Conservation (phyloP, 2,329 filamentous ascomycete species). For the Aspergillus luchuensis region DNA sequence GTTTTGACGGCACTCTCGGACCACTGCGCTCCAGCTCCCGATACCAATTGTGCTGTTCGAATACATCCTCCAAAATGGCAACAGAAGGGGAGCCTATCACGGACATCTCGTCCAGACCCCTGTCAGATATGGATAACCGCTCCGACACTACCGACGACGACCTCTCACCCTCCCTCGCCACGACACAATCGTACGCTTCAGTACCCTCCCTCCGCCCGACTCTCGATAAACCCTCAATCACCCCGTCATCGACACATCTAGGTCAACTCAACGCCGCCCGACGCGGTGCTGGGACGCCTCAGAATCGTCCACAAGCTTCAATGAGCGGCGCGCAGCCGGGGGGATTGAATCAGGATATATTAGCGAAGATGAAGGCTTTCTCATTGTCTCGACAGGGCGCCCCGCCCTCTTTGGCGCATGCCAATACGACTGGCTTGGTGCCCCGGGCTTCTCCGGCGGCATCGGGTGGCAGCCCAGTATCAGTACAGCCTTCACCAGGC, state of each 20-base stretch:
- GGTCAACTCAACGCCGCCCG: slow-evolving; percentile 73
- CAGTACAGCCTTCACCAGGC: slow-evolving; percentile 20
- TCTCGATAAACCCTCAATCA: slow-evolving; percentile 57
- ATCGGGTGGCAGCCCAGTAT: slow-evolving; percentile 11
- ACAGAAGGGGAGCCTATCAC: slow-evolving; percentile 25
- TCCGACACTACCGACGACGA: slow-evolving; percentile 26
- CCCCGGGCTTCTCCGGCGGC: slow-evolving; percentile 20
- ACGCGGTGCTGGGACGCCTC: slow-evolving; percentile 40
- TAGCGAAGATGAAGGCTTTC: slow-evolving; percentile 70
- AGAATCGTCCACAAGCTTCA: slow-evolving; percentile 31
- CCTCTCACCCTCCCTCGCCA: slow-evolving; percentile 30
- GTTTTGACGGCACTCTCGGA: slow-evolving; percentile 14
- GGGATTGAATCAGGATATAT: slow-evolving; percentile 63
- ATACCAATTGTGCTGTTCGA: slow-evolving; percentile 1
- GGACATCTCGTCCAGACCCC: slow-evolving; percentile 24
- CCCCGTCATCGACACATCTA: slow-evolving; percentile 78
- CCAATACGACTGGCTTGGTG: slow-evolving; percentile 38
- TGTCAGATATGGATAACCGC: slow-evolving; percentile 20
- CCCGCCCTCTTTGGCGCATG: slow-evolving; percentile 41
- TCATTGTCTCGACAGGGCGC: slow-evolving; percentile 65
- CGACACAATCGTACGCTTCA: slow-evolving; percentile 33
- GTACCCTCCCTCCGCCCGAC: slow-evolving; percentile 31
- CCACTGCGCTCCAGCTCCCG: slow-evolving; percentile 2
- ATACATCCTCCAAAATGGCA: slow-evolving; percentile 19
- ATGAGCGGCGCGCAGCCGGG: slow-evolving; percentile 47